These are phyloP conservation scores for Psophocarpus tetragonolobus DNA, from an alignment of 306 rosid genomes.

Conservation along the genomic window DNA sequence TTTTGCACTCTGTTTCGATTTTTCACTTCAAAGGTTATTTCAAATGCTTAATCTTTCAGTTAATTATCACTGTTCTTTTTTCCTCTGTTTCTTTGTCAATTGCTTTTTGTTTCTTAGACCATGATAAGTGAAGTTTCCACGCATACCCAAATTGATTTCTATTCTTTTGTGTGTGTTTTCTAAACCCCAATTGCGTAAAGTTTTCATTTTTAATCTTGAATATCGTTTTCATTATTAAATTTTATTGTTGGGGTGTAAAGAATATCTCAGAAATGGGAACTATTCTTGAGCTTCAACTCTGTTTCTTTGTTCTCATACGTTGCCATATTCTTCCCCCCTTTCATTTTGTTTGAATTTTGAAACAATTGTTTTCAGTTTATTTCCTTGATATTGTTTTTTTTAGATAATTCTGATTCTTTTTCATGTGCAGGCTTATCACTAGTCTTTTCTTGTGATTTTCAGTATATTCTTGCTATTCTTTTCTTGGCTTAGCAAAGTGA, in stretches of 20 bases:
- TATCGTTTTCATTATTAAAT: not conserved
- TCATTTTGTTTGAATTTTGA: not conserved
- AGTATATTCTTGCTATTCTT: not conserved
- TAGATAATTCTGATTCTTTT: not conserved
- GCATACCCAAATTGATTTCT: not conserved
- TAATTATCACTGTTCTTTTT: not conserved
- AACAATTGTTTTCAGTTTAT: not conserved
- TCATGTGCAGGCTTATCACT: not conserved
- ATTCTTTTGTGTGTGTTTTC: not conserved
- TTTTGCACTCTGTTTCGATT: not conserved
- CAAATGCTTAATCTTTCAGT: not conserved
- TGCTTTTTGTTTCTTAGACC: not conserved
- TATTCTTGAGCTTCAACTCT: not conserved
- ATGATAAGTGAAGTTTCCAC: not conserved
- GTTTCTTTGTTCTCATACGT: not conserved
- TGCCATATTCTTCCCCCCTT: not conserved
- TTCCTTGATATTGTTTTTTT: not conserved
- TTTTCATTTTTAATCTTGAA: not conserved
- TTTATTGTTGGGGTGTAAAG: not conserved
- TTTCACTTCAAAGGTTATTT: not conserved
- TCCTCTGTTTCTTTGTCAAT: not conserved
- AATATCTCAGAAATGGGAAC: not conserved
- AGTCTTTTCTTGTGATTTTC: conserved; percentile 6
- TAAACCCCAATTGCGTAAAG: not conserved
- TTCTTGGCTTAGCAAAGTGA: not conserved